Base-by-base conservation (phyloP, 23 red algal species). In the Pyropia yezoensis region DNA sequence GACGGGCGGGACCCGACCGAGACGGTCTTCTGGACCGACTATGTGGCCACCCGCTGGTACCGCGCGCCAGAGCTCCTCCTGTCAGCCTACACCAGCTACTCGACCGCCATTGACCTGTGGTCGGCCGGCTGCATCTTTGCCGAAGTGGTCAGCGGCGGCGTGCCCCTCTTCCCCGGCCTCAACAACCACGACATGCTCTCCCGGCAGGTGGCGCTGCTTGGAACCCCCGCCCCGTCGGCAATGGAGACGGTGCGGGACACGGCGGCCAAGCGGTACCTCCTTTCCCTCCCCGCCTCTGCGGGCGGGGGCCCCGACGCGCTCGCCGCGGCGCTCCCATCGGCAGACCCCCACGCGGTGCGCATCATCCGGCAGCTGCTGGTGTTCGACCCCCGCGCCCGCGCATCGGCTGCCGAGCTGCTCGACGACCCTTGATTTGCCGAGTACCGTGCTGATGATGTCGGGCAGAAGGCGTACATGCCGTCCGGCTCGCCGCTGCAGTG, bases 121-220 rank as follows among this genome's bases (percentile, higher is more conserved):
- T 74, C 67, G 2, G 84, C 77, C 33, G 84, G 92, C 0, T 96
- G 92, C 76, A 96, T 96, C 60, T 96, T 96, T 75, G 92, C 92
- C 19, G 92, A 96, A 45, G 75, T 90, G 69, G 61, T 96, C 18
- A 69, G 79, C 8, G 74, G 80, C 26, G 94, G 88, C 54, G 70
- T 69, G 55, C 94, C 94, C 28, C 78, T 98, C 14, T 98, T 98
- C 67, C 78, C 85, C 1, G 94, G 94, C 3, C 56, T 51, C 20
- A 88, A 98, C 57, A 73, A 80, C 59, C 57, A 82, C 63, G 74
- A 98, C 20, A 87, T 91, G 49, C 74, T 98, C 50, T 39, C 62
- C 18, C 82, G 91, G 24, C 91, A 91, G 54, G 62, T 80, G 49
- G 82, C 79, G 63, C 57, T 90, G 18, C 69, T 82, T 13, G 94